Evolutionary conservation across 2,329 filamentous ascomycete genomes (phyloP), one percentile per base, ranked within the genome.

Genomic region (Calonectria montana): DNA sequence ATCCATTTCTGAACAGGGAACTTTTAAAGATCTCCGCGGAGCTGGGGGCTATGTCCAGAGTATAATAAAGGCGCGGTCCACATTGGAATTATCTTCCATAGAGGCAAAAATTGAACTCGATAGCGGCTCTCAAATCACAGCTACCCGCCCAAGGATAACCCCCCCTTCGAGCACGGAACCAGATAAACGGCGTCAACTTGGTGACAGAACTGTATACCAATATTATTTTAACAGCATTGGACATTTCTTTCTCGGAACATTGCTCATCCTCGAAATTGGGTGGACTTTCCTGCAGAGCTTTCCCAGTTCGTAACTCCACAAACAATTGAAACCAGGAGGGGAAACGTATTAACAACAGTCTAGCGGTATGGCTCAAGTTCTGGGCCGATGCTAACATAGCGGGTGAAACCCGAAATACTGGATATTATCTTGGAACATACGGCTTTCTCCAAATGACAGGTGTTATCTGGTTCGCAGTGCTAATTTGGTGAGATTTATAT

Each of bases 291-390:
- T 81, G 0, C 77, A 78, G 21, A 80, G 76, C 31, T 80, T 82
- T 39, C 80, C 81, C 4, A 78, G 80, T 81, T 29, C 62, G 79
- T 74, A 15, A 23, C n/a, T 10, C 12, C 21, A 4, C 3, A 16
- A 1, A 9, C 3, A 16, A 48, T 63, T 8, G 21, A 37, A 23
- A 23, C 10, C 10, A 5, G 16, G 35, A 37, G 57, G 18, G 2
- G 16, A 13, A 50, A 27, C 10, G n/a, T 65, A 61, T 59, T 73
- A 7, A 66, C 25, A 15, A 5, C 13, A 2, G n/a, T 1, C 0
- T 57, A 81, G 79, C 75, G 50, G 75, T 82, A n/a, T 82, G 81
- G 81, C 75, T 82, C 27, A 79, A 80, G 9, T 77, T 81, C 4
- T 82, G 80, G 81, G 71, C 76, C 0, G 76, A 80, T 25, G 74